Base-by-base conservation (phyloP, 345 rosid genomes). In the Linum tenue region DNA sequence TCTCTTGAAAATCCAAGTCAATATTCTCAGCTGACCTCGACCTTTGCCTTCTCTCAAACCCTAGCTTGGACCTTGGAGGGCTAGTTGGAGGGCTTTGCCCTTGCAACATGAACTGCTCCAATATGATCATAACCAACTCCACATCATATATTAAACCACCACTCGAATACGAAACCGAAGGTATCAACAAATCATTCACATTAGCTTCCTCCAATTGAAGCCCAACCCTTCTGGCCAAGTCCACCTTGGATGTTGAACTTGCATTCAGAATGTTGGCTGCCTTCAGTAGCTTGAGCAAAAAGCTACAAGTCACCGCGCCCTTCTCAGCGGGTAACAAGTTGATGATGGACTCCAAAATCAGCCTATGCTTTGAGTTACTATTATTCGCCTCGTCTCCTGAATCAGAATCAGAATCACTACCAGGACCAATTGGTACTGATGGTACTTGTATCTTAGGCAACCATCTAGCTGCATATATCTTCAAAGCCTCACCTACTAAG, bases 61-160 rank as follows among this genome's bases (percentile, higher is more conserved):
- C 92, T 16, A 76, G 76, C 80, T 81, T 90, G 59, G 86, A 76
- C 64, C 96, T 84, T 37, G 80, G 79, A 69, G 99, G 99, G 53
- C 92, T 94, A 41, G 95, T 90, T 10, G 95, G 92, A 60, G 97
- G 99, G 78, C 99, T 94, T 75, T 88, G 92, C 16, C 92, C 92
- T 73, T 86, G 96, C 65, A 79, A 70, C 97, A 82, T 84, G 73
- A 90, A 94, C 79, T 81, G 89, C 75, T 94, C 97, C 77, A 94
- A 77, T 67, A 90, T 90, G 35, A 77, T 79, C 67, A 79, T 76
- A 37, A 88, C 86, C 63, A 90, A 70, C 65, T 94, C 96, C 59
- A 90, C 91, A 72, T 94, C 99, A 74, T 82, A 86, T 31, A 48
- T 5, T 15, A 84, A 7, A 38, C 81, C 72, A 39, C 70, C 83